These are phyloP conservation scores for Sarocladium kiliense DNA, from an alignment of 2,329 filamentous ascomycete species.

Conservation along the genomic window DNA sequence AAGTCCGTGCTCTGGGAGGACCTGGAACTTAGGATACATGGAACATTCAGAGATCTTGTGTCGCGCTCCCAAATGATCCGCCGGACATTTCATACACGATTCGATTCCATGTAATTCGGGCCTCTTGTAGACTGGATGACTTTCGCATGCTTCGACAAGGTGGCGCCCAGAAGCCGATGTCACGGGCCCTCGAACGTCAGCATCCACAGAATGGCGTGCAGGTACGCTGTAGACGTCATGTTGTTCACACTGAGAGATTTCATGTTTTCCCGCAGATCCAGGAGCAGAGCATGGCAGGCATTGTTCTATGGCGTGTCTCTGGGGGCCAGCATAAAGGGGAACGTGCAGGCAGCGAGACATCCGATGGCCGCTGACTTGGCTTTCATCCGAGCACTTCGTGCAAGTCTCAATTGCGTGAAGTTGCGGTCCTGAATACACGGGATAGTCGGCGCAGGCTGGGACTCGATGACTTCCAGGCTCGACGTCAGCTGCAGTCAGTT, in stretches of 20 bases:
- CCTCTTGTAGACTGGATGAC: neutral
- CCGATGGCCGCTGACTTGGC: neutral
- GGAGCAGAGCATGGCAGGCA: neutral
- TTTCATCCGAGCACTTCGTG: neutral
- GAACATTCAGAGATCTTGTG: constrained; percentile 10
- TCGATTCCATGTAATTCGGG: neutral
- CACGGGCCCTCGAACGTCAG: neutral
- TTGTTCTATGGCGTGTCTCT: neutral
- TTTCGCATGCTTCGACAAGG: neutral
- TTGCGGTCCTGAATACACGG: neutral
- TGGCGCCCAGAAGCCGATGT: neutral
- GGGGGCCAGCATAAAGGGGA: neutral
- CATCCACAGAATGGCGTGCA: neutral
- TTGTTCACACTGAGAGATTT: neutral
- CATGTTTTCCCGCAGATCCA: neutral
- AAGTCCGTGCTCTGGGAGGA: constrained; percentile 10
- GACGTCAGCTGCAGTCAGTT: neutral
- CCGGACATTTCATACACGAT: neutral
- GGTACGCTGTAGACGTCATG: neutral
- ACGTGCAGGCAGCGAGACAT: neutral
- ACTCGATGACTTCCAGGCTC: neutral
- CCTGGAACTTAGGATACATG: constrained; percentile 10
- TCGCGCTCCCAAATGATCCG: neutral
- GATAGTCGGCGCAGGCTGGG: neutral
- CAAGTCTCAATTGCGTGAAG: neutral